phyloP scores from a whole-genome alignment of 208 protist species.

The Cochliopodium minus region DNA sequence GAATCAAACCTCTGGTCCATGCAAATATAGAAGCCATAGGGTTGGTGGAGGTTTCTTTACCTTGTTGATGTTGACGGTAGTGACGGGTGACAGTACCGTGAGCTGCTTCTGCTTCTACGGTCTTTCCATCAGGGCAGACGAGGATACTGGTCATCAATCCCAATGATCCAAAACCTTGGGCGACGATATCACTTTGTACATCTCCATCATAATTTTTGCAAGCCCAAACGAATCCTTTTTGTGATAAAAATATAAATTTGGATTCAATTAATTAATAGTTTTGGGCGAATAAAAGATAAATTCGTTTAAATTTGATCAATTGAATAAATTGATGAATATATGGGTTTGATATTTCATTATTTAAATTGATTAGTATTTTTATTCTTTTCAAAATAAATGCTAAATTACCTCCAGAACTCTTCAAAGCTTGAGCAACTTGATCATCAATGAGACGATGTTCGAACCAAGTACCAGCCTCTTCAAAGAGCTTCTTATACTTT shows the following conservation, averaged over 20 bases:
- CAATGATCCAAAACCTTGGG: constrained; percentile 83
- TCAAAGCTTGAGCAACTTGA: constrained; percentile 82
- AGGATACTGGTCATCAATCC: constrained; percentile 93
- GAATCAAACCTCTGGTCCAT: constrained; percentile 78
- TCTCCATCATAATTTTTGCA: constrained; percentile 98
- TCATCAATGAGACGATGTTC: constrained; percentile 91
- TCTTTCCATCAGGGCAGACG: constrained; percentile 83
- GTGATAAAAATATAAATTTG: constrained; percentile 22
- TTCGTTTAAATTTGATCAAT: no score
- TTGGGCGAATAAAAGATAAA: no score
- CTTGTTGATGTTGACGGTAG: constrained; percentile 81
- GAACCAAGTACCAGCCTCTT: constrained; percentile 63
- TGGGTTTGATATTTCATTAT: no score
- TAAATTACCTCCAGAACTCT: constrained; percentile 59
- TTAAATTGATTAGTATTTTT: no score
- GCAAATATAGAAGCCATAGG: constrained; percentile 90
- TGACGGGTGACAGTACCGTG: constrained; percentile 92
- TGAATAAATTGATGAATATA: no score
- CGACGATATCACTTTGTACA: constrained; percentile 90
- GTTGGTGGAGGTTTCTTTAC: constrained; percentile 86
- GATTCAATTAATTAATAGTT: no score
- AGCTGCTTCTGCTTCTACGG: constrained; percentile 85
- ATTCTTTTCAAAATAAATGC: no score
- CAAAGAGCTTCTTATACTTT: constrained; percentile 60
- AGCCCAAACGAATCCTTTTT: constrained; percentile 70